phyloP scores from a whole-genome alignment of 1,284 basidiomycete genomes.

The Cystobasidium pallidum region DNA sequence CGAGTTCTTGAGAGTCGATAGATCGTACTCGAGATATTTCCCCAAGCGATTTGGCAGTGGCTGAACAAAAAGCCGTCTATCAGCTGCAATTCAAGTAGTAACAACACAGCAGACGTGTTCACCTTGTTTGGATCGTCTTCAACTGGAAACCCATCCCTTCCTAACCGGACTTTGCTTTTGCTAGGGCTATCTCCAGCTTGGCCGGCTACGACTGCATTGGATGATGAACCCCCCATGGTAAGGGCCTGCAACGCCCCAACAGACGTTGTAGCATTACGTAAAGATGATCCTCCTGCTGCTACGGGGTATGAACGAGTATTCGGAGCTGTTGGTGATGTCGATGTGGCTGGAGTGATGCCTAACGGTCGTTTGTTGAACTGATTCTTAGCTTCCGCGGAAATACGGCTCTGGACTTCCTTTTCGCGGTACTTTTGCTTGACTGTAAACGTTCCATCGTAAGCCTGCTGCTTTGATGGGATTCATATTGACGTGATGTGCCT shows the following conservation, averaged over 20 bases:
- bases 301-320: conserved; percentile 44
- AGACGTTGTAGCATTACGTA: conserved; percentile 42
- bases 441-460: neutral
- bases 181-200: conserved; percentile 22
- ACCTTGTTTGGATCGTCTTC: conserved; percentile 45
- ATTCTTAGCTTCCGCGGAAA: conserved; percentile 56
- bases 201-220: conserved; percentile 9
- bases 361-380: conserved; percentile 66
- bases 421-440: conserved; percentile 36
- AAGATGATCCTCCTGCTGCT: conserved; percentile 12
- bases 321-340: conserved; percentile 65
- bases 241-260: conserved; percentile 41
- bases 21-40: conserved; percentile 91
- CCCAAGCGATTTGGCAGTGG: conserved; percentile 50
- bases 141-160: conserved; percentile 42
- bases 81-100: too few species aligned
- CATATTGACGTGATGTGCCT: neutral
- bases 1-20: conserved; percentile 79
- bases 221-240: conserved; percentile 27
- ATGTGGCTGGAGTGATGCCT: conserved; percentile 61
- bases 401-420: conserved; percentile 28
- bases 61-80: too few species aligned
- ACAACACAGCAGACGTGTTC: too few species aligned
- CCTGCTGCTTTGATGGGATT: neutral
- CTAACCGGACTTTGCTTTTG: conserved; percentile 39